Conservation (phyloP, 306 rosid genomes). For the Glycine latifolia region DNA sequence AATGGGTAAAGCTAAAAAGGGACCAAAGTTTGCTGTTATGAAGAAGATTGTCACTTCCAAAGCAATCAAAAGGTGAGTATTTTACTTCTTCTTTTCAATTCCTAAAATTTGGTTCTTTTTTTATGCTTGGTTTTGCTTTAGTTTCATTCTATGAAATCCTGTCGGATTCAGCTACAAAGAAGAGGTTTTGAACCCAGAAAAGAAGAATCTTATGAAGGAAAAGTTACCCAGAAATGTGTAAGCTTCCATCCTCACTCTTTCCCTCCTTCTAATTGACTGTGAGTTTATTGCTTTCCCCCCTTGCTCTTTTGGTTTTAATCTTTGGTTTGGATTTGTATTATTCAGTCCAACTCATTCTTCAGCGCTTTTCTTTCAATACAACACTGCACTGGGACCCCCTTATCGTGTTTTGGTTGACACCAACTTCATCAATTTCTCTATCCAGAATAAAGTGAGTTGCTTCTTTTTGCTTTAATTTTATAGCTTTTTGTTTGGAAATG, state of each 20-base stretch:
- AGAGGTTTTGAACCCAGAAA: conserved; percentile 82
- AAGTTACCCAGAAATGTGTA: conserved; percentile 88
- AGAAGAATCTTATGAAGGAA: conserved; percentile 66
- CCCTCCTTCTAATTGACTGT: not conserved
- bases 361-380: conserved; percentile 86
- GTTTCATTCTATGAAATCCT: not conserved
- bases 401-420: conserved; percentile 90
- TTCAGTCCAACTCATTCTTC: conserved; percentile 78
- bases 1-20: conserved; percentile 85
- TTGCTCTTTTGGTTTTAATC: not conserved
- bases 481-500: not conserved
- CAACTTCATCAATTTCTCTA: conserved; percentile 95
- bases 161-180: conserved; percentile 71
- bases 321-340: conserved; percentile 36
- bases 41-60: conserved; percentile 79
- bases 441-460: conserved; percentile 82
- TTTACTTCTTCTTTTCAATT: not conserved
- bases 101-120: not conserved
- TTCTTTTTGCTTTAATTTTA: not conserved
- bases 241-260: conserved; percentile 33
- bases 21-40: conserved; percentile 87
- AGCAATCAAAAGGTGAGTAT: conserved; percentile 73
- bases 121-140: not conserved
- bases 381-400: conserved; percentile 89
- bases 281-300: not conserved